Evolutionary conservation across 1,284 basidiomycete species (phyloP).

Genomic region (Volvariella surrecta): DNA sequence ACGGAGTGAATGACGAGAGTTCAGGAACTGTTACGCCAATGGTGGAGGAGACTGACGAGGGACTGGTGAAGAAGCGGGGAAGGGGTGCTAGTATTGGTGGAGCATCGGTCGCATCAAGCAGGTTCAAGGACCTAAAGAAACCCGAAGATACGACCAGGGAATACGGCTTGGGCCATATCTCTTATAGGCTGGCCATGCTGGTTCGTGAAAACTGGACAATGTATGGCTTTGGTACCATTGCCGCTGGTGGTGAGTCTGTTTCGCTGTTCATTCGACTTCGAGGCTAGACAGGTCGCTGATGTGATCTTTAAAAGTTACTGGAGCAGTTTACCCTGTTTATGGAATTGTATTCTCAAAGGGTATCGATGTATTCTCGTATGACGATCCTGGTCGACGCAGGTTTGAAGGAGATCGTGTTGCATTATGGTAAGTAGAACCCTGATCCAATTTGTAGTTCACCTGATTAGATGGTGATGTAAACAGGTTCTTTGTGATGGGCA

Average conservation of each 20-base stretch:
- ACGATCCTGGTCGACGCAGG: constrained; percentile 30
- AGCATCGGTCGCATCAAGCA: constrained; percentile 57
- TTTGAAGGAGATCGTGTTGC: constrained; percentile 59
- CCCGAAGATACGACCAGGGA: constrained; percentile 29
- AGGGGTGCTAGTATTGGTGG: constrained; percentile 56
- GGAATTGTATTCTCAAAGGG: constrained; percentile 73
- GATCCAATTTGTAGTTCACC: neutral
- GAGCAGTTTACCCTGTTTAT: constrained; percentile 83
- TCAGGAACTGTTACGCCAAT: too few relatives aligned
- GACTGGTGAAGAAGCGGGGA: too few relatives aligned
- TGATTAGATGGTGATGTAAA: neutral
- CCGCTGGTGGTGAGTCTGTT: constrained; percentile 38
- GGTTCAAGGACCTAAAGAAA: constrained; percentile 33
- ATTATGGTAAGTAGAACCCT: constrained; percentile 38
- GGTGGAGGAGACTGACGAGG: too few relatives aligned
- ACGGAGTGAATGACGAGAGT: constrained; percentile 47
- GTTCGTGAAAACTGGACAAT: constrained; percentile 49
- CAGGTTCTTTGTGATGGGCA: constrained; percentile 70
- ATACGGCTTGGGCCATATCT: constrained; percentile 47
- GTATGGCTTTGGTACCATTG: constrained; percentile 49
- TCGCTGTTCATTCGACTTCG: constrained; percentile 8
- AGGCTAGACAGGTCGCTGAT: constrained; percentile 16
- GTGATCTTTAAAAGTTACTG: constrained; percentile 34
- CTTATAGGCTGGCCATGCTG: constrained; percentile 66
- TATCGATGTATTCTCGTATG: constrained; percentile 53